phyloP scores from a whole-genome alignment of 306 rosid genomes.

The Prosopis cineraria region DNA sequence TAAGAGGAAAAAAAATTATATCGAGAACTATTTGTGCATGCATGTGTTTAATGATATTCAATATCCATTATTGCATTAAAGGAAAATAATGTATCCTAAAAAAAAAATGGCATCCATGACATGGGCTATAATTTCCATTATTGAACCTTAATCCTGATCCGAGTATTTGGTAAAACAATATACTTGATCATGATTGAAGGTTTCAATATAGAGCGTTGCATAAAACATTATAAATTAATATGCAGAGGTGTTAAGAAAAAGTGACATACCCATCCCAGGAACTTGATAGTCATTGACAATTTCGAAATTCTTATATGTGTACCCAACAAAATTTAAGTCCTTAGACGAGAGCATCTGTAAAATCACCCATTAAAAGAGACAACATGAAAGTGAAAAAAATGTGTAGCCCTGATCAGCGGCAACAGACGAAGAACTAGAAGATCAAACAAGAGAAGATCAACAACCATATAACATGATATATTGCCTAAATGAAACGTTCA shows the following conservation, averaged over 20 bases:
- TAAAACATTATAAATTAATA: conserved; percentile 17
- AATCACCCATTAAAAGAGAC: conserved; percentile 27
- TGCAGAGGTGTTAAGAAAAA: conserved; percentile 25
- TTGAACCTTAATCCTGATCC: neutral
- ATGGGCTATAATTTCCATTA: neutral
- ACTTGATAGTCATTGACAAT: conserved; percentile 94
- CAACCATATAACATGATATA: conserved; percentile 12
- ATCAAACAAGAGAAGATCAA: neutral
- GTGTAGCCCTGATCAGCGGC: neutral
- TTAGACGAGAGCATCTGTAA: conserved; percentile 96
- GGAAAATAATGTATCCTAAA: neutral
- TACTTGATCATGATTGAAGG: neutral
- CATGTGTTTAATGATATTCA: neutral
- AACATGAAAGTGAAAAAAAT: conserved; percentile 6
- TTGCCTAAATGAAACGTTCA: neutral
- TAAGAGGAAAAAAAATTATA: conserved; percentile 33
- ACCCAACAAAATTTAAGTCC: conserved; percentile 97
- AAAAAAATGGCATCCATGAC: neutral
- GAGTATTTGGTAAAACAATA: neutral
- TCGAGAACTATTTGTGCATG: neutral
- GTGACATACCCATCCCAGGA: conserved; percentile 86
- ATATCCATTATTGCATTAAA: neutral
- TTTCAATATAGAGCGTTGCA: conserved; percentile 20
- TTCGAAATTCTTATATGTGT: conserved; percentile 95
- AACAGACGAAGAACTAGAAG: conserved; percentile 11